Conservation (phyloP, 2,329 filamentous ascomycete genomes). For the Colletotrichum plurivorum region DNA sequence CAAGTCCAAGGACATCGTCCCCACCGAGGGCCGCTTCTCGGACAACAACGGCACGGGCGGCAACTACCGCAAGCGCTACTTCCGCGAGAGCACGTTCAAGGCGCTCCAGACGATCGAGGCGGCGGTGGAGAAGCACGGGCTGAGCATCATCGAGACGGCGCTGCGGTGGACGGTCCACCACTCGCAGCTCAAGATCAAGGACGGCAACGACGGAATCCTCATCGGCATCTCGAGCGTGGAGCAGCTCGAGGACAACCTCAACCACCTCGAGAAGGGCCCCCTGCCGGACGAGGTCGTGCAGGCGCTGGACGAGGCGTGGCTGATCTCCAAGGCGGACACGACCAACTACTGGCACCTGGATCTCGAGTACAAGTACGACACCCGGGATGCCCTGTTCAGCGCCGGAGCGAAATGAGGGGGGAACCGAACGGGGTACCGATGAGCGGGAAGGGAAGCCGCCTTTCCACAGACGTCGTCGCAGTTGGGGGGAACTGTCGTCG, state of each 20-base stretch:
- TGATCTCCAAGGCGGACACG: constrained; percentile 72
- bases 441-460: not conserved
- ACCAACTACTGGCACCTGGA: constrained; percentile 71
- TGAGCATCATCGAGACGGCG: constrained; percentile 81
- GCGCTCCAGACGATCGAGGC: constrained; percentile 78
- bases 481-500: not conserved
- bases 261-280: constrained; percentile 76
- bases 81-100: constrained; percentile 74
- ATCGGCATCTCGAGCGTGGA: constrained; percentile 71
- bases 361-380: constrained; percentile 77
- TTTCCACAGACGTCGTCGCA: not conserved
- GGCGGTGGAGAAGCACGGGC: constrained; percentile 75
- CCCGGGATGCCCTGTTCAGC: constrained; percentile 71
- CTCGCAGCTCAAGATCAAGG: constrained; percentile 67
- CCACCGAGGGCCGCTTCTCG: constrained; percentile 79
- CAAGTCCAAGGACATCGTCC: constrained; percentile 74
- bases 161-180: constrained; percentile 83
- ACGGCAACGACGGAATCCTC: constrained; percentile 71
- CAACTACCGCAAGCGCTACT: constrained; percentile 78
- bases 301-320: constrained; percentile 84
- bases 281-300: constrained; percentile 82
- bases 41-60: constrained; percentile 63
- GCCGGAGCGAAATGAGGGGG: constrained; percentile 52
- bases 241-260: constrained; percentile 71
- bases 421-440: not conserved